Evolutionary conservation across 495 filamentous ascomycete genomes (phyloP).

Genomic region (Sphaerosporella brunnea): DNA sequence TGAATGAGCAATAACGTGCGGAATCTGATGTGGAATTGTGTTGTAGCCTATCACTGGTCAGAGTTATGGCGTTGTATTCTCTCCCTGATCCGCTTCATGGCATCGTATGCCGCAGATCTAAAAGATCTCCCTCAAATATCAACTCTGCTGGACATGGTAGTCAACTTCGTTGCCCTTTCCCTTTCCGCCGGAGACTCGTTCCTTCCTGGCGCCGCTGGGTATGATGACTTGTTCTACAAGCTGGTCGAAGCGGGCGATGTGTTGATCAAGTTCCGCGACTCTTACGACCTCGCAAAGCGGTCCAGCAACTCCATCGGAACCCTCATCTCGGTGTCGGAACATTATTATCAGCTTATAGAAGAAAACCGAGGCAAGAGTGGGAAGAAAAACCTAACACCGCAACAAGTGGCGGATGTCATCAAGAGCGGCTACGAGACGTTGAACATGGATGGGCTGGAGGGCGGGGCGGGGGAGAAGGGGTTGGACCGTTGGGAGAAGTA

Average conservation of each 20-base stretch:
- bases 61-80: constrained; percentile 84
- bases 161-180: constrained; percentile 70
- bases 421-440: constrained; percentile 91
- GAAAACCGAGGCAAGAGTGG: constrained; percentile 36
- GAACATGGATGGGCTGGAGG: constrained; percentile 46
- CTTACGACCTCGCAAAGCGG: constrained; percentile 36
- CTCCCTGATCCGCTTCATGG: constrained; percentile 77
- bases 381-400: constrained; percentile 53
- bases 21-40: too few relatives aligned
- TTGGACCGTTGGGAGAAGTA: constrained; percentile 62
- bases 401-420: constrained; percentile 76
- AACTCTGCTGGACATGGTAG: constrained; percentile 48
- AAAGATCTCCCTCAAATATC: constrained; percentile 41
- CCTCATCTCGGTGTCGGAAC: constrained; percentile 63
- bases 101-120: constrained; percentile 63
- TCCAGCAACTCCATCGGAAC: constrained; percentile 56
- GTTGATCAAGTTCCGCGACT: constrained; percentile 64
- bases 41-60: constrained; percentile 75
- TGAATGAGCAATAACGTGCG: too few relatives aligned
- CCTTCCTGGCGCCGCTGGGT: constrained; percentile 71
- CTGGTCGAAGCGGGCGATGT: constrained; percentile 80
- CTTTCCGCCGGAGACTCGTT: constrained; percentile 81
- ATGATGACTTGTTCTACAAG: constrained; percentile 97
- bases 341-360: constrained; percentile 70
- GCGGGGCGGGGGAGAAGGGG: constrained; percentile 40